Evolutionary conservation across 805 yeast genomes (phyloP), one percentile per base, ranked within the genome.

Genomic region (Deakozyma indianensis): DNA sequence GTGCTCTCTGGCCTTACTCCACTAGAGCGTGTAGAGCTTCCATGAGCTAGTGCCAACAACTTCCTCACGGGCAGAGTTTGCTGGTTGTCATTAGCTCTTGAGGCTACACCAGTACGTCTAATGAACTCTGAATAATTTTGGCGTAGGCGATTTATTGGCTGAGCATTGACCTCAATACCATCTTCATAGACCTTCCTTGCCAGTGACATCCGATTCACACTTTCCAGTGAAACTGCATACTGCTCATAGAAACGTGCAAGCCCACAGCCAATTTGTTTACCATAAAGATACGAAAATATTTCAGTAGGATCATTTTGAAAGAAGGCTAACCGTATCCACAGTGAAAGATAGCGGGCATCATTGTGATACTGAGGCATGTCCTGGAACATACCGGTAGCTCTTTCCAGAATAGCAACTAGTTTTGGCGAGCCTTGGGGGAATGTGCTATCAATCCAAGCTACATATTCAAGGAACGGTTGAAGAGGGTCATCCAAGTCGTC

Each of bases 241-340:
- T 76, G 81, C 56, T 86, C 95, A 56, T 87, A 90, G 57, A 73
- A 87, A 18, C 77, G 54, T 0, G 95, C 77, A 43, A 85, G 64
- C 35, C 68, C 68, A 27, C 56, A 57, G 0, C 95, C 97, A 28
- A 90, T 83, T 42, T 71, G 75, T 50, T 80, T 78, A 49, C 79
- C 74, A 40, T 78, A 75, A 61, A 90, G 66, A 56, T 80, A 86
- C 3, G 74, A 68, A 58, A 80, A 87, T 2, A 83, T 68, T 45
- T 81, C 88, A 38, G 75, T 65, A 0, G 88, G 87, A 15, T 80
- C 71, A 48, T 80, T 84, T 1, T 82, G 72, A 55, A 72, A 78
- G 22, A 70, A 73, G 5, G 83, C 75, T 58, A 85, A 87, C 52
- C 77, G 78, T 35, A 88, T 61, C 96, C 98, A 90, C 1, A 87